Conservation (phyloP, 805 yeast species). For the Barnettozyma vustinii region DNA sequence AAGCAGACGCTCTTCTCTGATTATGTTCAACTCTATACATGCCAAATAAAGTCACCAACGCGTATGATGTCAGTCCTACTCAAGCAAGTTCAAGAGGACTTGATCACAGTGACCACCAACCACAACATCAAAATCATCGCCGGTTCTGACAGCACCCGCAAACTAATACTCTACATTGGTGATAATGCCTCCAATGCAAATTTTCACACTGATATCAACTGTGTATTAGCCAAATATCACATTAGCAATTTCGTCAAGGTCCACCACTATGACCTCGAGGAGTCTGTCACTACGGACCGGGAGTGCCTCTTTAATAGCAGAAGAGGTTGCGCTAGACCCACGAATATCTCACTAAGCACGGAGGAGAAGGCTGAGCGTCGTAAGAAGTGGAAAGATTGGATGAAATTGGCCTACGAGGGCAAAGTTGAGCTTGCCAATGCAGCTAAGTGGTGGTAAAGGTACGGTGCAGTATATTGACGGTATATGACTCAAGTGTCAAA, state of each 20-base stretch:
- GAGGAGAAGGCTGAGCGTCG: neutral
- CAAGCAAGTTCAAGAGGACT: neutral
- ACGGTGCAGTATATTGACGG: too few relatives aligned
- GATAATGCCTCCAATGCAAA: neutral
- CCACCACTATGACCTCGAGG: neutral
- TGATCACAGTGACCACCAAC: neutral
- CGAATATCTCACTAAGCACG: neutral
- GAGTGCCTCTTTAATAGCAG: neutral
- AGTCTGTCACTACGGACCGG: neutral
- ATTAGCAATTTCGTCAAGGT: neutral
- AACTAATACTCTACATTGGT: neutral
- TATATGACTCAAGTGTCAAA: too few relatives aligned
- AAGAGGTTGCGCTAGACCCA: neutral
- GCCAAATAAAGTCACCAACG: neutral
- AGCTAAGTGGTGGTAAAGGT: neutral
- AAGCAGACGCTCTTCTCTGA: too few relatives aligned
- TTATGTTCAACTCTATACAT: too few relatives aligned
- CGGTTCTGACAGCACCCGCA: neutral
- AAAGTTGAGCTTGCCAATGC: neutral
- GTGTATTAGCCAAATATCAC: neutral
- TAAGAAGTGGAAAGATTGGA: neutral
- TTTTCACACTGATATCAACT: neutral
- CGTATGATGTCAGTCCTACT: neutral
- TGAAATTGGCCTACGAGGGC: neutral
- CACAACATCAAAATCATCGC: slow-evolving; percentile 1